These are phyloP conservation scores for Phaffia tasmanica DNA, from an alignment of 768 basidiomycete genomes.

Conservation along the genomic window DNA sequence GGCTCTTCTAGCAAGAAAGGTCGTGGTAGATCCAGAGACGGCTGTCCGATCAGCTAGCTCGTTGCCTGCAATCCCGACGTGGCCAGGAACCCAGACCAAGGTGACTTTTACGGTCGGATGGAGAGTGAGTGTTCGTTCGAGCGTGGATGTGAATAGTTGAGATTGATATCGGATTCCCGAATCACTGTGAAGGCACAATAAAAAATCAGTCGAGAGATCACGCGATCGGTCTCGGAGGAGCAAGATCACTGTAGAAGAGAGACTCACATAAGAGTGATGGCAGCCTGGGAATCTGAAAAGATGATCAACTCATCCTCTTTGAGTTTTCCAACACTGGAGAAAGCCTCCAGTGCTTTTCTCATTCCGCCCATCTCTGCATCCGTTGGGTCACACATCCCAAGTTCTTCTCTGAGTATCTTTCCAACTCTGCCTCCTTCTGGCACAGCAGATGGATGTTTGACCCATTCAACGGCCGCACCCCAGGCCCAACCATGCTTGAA, in stretches of 20 bases:
- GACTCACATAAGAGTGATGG: conserved; percentile 30
- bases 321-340: conserved; percentile 26
- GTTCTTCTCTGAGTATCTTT: conserved; percentile 33
- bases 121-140: conserved; percentile 33
- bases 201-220: not conserved
- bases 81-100: conserved; percentile 36
- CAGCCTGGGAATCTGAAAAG: conserved; percentile 36
- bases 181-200: conserved; percentile 24
- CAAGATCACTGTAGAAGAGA: not conserved
- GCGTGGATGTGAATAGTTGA: conserved; percentile 31
- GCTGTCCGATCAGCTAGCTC: conserved; percentile 36
- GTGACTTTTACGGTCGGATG: conserved; percentile 33
- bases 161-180: conserved; percentile 34
- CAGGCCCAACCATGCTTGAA: conserved; percentile 29
- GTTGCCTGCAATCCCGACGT: conserved; percentile 33
- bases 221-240: not conserved
- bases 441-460: conserved; percentile 24
- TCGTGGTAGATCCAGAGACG: conserved; percentile 33
- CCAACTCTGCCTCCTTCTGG: conserved; percentile 26
- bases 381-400: conserved; percentile 32
- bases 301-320: conserved; percentile 31
- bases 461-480: conserved; percentile 38
- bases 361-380: conserved; percentile 36
- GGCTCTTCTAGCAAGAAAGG: conserved; percentile 28
- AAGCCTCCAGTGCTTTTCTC: conserved; percentile 36